Evolutionary conservation across 1,139 yeast genomes (phyloP).

Genomic region (Candida buenavistaensis): DNA sequence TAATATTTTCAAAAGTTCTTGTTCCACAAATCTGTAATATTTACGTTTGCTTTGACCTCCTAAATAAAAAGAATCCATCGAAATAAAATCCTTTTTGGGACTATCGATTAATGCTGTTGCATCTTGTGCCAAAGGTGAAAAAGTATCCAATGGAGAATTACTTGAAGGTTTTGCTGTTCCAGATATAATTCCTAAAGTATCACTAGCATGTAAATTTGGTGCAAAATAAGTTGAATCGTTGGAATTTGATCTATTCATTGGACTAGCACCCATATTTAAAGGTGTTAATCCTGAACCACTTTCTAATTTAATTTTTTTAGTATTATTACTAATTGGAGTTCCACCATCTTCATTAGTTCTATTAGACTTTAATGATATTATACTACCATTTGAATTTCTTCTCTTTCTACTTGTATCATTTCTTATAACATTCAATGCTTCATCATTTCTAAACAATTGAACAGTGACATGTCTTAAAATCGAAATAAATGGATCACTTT

Average conservation of each 20-base stretch:
- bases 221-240: constrained; percentile 5
- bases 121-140: constrained; percentile 13
- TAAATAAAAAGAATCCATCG: constrained; percentile 20
- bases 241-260: constrained; percentile 4
- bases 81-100: constrained; percentile 19
- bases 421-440: constrained; percentile 32
- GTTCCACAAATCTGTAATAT: constrained; percentile 31
- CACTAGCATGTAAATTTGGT: constrained; percentile 1
- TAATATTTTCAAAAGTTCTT: constrained; percentile 28
- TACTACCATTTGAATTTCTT: constrained; percentile 13
- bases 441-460: constrained; percentile 36
- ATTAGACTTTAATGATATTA: constrained; percentile 8
- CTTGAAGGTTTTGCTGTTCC: constrained; percentile 4
- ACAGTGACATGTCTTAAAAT: constrained; percentile 40
- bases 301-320: constrained; percentile 2
- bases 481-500: constrained; percentile 43
- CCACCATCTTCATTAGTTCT: constrained; percentile 3
- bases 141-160: constrained; percentile 7
- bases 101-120: neutral
- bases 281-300: constrained; percentile 1
- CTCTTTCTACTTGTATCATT: constrained; percentile 19
- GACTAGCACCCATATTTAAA: constrained; percentile 1
- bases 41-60: constrained; percentile 20
- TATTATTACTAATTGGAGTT: constrained; percentile 2
- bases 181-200: constrained; percentile 1